A percentile compares a stretch with the other conserved stretches of the same genome.
Conservation (phyloP, 345 rosid genomes). For the Jatropha curcas region DNA sequence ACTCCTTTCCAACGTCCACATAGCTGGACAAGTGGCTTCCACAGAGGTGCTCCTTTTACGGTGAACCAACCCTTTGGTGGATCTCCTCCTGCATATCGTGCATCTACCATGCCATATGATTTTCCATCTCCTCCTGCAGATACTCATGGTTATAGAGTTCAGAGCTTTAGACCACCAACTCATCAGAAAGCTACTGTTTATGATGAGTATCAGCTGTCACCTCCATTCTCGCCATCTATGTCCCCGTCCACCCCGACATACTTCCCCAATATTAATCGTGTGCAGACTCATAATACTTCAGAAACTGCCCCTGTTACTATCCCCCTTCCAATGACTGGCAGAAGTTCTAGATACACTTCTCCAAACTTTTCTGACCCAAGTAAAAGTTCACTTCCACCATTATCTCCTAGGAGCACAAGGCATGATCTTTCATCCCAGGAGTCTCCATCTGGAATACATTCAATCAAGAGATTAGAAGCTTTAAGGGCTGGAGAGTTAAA, state of each 20-base stretch:
- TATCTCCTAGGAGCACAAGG: constrained; percentile 73
- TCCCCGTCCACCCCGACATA: constrained; percentile 68
- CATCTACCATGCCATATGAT: constrained; percentile 44
- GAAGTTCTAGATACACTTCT: constrained; percentile 54
- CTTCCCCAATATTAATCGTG: constrained; percentile 41
- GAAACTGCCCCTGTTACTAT: constrained; percentile 87
- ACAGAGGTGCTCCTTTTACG: constrained; percentile 44
- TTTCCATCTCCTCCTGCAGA: constrained; percentile 52
- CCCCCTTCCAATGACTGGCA: constrained; percentile 51
- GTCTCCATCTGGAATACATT: constrained; percentile 66
- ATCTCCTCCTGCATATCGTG: constrained; percentile 55
- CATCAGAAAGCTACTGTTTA: constrained; percentile 35
- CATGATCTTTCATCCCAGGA: constrained; percentile 77
- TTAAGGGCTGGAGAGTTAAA: constrained; percentile 66
- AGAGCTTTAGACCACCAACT: constrained; percentile 34
- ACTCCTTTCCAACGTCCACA: constrained; percentile 70
- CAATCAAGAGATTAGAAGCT: constrained; percentile 51
- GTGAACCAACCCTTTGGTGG: constrained; percentile 45
- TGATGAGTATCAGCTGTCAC: constrained; percentile 81
- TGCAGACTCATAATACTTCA: constrained; percentile 41
- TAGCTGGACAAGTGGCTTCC: constrained; percentile 95
- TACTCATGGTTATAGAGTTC: constrained; percentile 39
- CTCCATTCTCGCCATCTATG: constrained; percentile 78
- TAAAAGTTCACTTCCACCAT: constrained; percentile 78
- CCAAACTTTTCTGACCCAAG: constrained; percentile 81